Evolutionary conservation across 208 protist genomes (phyloP).

Genomic region (Leishmania aethiopica): DNA sequence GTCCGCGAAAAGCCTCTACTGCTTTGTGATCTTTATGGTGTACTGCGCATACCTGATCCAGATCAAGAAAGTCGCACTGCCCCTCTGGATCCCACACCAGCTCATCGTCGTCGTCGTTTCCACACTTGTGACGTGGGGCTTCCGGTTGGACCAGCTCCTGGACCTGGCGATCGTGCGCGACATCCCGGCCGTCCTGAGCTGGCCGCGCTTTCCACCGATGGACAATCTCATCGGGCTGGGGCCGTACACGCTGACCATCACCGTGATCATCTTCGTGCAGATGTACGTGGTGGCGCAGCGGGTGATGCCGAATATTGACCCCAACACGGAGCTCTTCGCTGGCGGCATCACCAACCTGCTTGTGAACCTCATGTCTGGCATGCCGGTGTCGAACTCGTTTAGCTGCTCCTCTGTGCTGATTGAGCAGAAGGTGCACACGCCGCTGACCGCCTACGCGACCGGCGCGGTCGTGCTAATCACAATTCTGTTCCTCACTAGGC

Average conservation of each 20-base stretch:
- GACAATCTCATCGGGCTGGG: conserved; percentile 47
- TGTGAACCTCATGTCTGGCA: conserved; percentile 49
- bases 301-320: conserved; percentile 52
- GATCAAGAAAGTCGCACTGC: conserved; percentile 49
- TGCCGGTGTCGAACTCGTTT: conserved; percentile 62
- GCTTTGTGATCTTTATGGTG: conserved; percentile 45
- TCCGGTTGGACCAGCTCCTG: conserved; percentile 31
- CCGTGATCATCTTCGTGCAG: conserved; percentile 63
- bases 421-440: conserved; percentile 47
- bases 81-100: conserved; percentile 62
- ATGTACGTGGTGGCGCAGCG: conserved; percentile 63
- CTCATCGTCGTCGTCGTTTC: conserved; percentile 62
- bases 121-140: conserved; percentile 41
- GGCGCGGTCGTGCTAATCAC: conserved; percentile 49
- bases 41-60: conserved; percentile 56
- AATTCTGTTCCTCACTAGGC: conserved; percentile 43
- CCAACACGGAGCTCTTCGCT: conserved; percentile 58
- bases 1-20: conserved; percentile 37
- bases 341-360: conserved; percentile 49
- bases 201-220: conserved; percentile 42
- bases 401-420: conserved; percentile 58
- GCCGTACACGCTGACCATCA: conserved; percentile 61
- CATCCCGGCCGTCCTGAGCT: conserved; percentile 31
- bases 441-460: conserved; percentile 44
- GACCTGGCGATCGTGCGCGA: conserved; percentile 44